Evolutionary conservation across 2,329 filamentous ascomycete genomes (phyloP), one percentile per base, ranked within the genome.

Genomic region (Diaporthe nobilis): DNA sequence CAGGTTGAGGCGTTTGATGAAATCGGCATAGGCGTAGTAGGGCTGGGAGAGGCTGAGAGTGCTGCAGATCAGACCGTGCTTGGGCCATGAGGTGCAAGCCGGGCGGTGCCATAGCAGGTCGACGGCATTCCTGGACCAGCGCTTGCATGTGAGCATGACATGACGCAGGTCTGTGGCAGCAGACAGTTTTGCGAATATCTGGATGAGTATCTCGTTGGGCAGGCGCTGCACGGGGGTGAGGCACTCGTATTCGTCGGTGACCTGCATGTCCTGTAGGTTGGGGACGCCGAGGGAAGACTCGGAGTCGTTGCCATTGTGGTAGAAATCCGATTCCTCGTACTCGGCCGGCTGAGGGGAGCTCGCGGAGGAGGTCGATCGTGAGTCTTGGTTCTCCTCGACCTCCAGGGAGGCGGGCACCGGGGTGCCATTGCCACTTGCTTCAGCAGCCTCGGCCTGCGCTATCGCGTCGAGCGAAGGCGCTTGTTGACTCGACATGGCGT

Each of bases 31-130:
- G 79, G 92, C 90, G 83, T 98, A 99, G 85, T 94, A 96, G 79
- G 94, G 93, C n/a, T 92, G 86, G 47, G 90, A 86, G 39, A 92
- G 89, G 61, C 91, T 90, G 49, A 98, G 91, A 1, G 96, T 96
- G 75, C 90, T 88, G 81, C 95, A 96, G 79, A 99, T 97, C 79
- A 88, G 93, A 80, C 92, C 88, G 80, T 98, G 92, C 82, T 95
- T 95, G 17, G 89, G 85, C 94, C 95, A 98, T 80, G 92, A 95
- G 81, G 94, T 95, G 86, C 97, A 98, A 39, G 95, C 92, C 1
- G 97, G 97, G 53, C 97, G 91, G 84, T 98, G 96, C 97, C 97
- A 99, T 31, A 99, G 89, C 78, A 98, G 90, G 78, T 97, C 96
- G 79, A 98, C 97, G 71, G 94, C 93, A 82, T 98, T 98, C 78